Conservation (phyloP, 1,139 yeast species). For the Diutina siamensis region DNA sequence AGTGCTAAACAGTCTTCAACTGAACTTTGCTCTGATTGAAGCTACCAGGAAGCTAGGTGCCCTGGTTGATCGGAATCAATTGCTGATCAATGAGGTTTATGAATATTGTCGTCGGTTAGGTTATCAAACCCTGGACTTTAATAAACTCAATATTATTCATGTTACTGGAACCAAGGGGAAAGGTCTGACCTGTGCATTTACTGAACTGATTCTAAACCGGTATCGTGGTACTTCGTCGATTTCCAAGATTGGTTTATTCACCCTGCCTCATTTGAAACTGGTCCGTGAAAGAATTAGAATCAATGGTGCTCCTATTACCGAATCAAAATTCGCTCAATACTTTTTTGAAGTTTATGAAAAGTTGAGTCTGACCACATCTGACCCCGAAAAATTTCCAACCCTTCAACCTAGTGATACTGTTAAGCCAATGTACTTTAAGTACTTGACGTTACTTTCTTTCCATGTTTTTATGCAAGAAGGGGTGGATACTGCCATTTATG, state of each 20-base stretch:
- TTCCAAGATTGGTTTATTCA: conserved; percentile 72
- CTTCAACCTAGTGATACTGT: conserved; percentile 50
- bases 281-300: conserved; percentile 89
- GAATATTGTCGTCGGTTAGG: conserved; percentile 91
- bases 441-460: conserved; percentile 77
- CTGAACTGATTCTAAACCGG: conserved; percentile 67
- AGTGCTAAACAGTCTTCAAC: conserved; percentile 78
- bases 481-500: conserved; percentile 87
- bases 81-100: conserved; percentile 74
- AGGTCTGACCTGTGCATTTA: conserved; percentile 95
- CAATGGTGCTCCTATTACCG: conserved; percentile 76
- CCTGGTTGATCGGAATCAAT: conserved; percentile 37
- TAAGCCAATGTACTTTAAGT: conserved; percentile 91
- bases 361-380: conserved; percentile 48
- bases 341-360: conserved; percentile 92
- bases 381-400: conserved; percentile 52
- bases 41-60: conserved; percentile 56
- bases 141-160: conserved; percentile 70
- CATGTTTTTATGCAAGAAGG: conserved; percentile 83
- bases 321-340: conserved; percentile 70
- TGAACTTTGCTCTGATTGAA: conserved; percentile 83
- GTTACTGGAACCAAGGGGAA: conserved; percentile 98
- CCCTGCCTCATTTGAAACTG: conserved; percentile 90
- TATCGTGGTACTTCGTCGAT: conserved; percentile 26
- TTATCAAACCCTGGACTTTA: conserved; percentile 56